Base-by-base conservation (phyloP, 257 asterid species). In the Osmanthus fragrans region DNA sequence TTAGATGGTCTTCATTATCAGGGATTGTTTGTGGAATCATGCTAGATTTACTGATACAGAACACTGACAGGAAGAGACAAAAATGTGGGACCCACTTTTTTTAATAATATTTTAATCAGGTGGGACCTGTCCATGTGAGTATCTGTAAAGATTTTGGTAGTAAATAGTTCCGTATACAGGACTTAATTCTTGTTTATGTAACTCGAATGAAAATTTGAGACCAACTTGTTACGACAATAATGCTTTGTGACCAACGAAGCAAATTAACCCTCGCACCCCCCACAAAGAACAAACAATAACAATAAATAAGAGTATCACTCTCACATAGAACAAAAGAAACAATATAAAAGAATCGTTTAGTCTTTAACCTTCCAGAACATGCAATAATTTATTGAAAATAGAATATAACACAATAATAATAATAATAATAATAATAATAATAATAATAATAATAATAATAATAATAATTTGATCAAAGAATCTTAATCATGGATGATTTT, bases 401-500 rank as follows among this genome's bases (percentile, higher is more conserved):
- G 30, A 51, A 77, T 72, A 34, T 64, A 73, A 37, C 2, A 19
- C 2, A 19, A 15, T 51, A 25, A 25, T 25, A 25, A 25, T 25
- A 25, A 25, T 25, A 25, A 25, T 25, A 25, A 25, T 25, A 25
- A 25, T 25, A 25, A 25, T 25, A 25, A 25, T 25, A 25, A 25
- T 25, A 25, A 51, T 18, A 7, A 21, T 21, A 21, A 58, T 54
- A 8, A 73, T 37, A 15, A 69, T 15, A 4, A 8, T 60, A 60
- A 7, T 56, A 77, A 73, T 56, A 32, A 0, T 51, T 47, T 47
- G 49, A 75, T 49, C 27, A 10, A 63, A 30, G 73, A 77, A 69
- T 70, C 47, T 69, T 34, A 34, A 34, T 76, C 80, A 83, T 73
- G 81, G 81, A 73, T 73, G 73, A 16, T 69, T 82, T 19, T 64